Base-by-base conservation (phyloP, 208 protist genomes). In the Leishmania turanica region DNA sequence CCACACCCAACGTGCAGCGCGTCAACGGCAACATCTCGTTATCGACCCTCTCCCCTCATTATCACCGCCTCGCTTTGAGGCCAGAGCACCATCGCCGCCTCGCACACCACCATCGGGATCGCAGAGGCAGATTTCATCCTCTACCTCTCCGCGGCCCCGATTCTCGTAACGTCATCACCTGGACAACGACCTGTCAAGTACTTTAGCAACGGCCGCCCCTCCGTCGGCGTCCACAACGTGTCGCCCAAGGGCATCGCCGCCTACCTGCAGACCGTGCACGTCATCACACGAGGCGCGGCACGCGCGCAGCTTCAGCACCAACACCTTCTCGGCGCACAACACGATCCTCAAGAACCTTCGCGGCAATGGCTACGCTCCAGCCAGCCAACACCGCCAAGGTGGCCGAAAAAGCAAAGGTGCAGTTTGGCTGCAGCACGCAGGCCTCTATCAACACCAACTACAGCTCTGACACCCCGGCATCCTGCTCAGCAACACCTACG, bases 241-340 rank as follows among this genome's bases (percentile, higher is more conserved):
- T 73, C 62, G 62, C 80, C 73, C 1, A 56, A 51, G 9, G 56
- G 75, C 62, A 72, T 82, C n/a, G 3, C 70, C 58, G 70, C 70
- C 40, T 19, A 37, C 56, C 78, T n/a, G 49, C 34, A 82, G 34
- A 58, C n/a, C 6, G 56, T 56, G 37, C 87, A 86, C 69, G 42
- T 75, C 2, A 54, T 88, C 8, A 84, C 95, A 98, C 69, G 95
- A 98, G 85, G 78, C 97, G 2, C 79, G 93, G 40, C 96, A 98
- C 84, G 90, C 92, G 13, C 81, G 97, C 19, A 94, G 96, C n/a
- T 96, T 96, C 74, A 65, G 42, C 56, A 51, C 21, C 34, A 72
- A n/a, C 7, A 31, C 40, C 34, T 92, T 90, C 49, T 8, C 42
- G 6, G 58, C 3, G 9, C 19, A 37, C 24, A 27, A 24, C 15